Evolutionary conservation across 1,284 basidiomycete species (phyloP), one percentile per base, ranked within the genome.

Genomic region (Cryptococcus sp.): DNA sequence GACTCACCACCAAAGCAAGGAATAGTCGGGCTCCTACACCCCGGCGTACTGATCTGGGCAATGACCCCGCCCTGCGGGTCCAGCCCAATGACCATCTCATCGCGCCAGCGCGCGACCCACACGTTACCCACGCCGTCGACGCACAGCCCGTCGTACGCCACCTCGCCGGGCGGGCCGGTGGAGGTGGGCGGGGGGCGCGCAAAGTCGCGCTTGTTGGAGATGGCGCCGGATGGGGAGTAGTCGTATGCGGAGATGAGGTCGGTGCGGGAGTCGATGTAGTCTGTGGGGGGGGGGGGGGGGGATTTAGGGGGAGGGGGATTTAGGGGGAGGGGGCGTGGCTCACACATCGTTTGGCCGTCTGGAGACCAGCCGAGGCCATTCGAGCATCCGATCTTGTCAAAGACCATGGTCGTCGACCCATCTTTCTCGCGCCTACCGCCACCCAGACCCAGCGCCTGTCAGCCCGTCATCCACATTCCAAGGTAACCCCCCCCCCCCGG

Each of bases 291-390:
- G 35, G 37, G 36, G 23, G 36, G 21, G 43, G 18, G 36, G 1
- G n/a, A 11, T n/a, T 28, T 33, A 18, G 20, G 46, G 2, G 24
- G 45, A 20, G 33, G 43, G 23, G 13, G 13, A 16, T n/a, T n/a
- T n/a, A 37, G 8, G 20, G 23, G 38, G 20, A 47, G 38, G 21
- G 21, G 28, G 28, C 5, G 9, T 33, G 28, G 28, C 72, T 52
- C 28, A 76, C 73, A 76, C 70, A 77, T 72, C 28, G 61, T 66
- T 54, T 66, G 71, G 54, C 64, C 61, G 50, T 76, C 73, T 0
- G 68, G 67, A 5, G 71, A 68, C 66, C 72, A 78, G 46, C 73
- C 76, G 23, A 76, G 67, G 15, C 77, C 77, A 57, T 78, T 78
- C 21, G 66, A 70, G 28, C 60, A 62, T 2, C 72, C 71, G 13